These are phyloP conservation scores for Mortierella sp. DNA, from an alignment of 371 early-diverging fungal genomes.

Conservation along the genomic window DNA sequence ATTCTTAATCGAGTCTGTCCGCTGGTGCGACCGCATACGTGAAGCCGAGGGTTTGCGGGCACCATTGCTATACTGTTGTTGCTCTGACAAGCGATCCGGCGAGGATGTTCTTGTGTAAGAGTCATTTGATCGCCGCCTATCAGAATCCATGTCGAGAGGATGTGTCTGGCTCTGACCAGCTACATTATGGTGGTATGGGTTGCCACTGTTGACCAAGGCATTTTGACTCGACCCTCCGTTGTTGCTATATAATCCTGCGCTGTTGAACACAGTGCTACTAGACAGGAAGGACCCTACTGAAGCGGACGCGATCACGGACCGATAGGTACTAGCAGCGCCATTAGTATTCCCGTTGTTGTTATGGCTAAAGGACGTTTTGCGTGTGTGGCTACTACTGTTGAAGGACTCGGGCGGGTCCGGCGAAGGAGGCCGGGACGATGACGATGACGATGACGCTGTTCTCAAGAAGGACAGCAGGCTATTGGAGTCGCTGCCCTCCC, in stretches of 20 bases:
- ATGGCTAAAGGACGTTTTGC: constrained; percentile 40
- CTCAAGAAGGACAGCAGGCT: constrained; percentile 43
- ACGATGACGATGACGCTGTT: constrained; percentile 23
- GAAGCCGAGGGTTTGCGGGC: constrained; percentile 11
- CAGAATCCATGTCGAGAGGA: constrained; percentile 9
- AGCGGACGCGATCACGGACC: constrained; percentile 15
- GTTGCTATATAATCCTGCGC: background rate
- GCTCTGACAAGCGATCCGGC: constrained; percentile 21
- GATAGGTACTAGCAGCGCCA: constrained; percentile 4
- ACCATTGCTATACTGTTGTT: constrained; percentile 10
- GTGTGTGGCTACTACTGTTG: constrained; percentile 22
- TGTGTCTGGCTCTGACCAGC: constrained; percentile 8
- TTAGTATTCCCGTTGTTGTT: constrained; percentile 14
- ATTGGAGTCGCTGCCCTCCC: constrained; percentile 36
- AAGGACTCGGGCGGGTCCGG: constrained; percentile 26
- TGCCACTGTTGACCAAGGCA: background rate
- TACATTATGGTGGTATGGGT: constrained; percentile 7
- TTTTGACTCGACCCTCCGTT: background rate
- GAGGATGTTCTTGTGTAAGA: constrained; percentile 34
- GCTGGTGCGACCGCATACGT: constrained; percentile 26
- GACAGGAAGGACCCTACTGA: constrained; percentile 19
- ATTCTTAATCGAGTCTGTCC: constrained; percentile 38
- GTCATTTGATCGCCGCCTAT: constrained; percentile 26
- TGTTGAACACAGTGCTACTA: constrained; percentile 6
- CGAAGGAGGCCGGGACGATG: constrained; percentile 31